A percentile compares a stretch with the other conserved stretches of the same genome.
Conservation (phyloP, 371 early-diverging fungal species). For the Nematocida sp. region DNA sequence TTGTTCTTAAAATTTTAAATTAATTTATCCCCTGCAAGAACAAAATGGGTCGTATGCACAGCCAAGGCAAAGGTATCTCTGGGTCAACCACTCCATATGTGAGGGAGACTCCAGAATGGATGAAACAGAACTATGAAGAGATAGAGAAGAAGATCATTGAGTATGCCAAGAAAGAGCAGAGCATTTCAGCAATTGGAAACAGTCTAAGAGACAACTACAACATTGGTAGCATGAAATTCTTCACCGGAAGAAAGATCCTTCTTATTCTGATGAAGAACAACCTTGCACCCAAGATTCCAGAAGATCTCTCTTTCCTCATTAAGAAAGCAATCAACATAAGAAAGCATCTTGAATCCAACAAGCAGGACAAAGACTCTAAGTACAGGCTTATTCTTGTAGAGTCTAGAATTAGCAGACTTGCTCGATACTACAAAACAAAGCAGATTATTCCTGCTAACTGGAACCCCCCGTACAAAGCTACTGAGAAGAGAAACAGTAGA, state of each 20-base stretch:
- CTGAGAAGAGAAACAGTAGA: slow-evolving; percentile 48
- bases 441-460: slow-evolving; percentile 93
- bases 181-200: slow-evolving; percentile 97
- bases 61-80: slow-evolving; percentile 83
- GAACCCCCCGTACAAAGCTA: slow-evolving; percentile 67
- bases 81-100: slow-evolving; percentile 94
- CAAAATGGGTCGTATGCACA: slow-evolving; percentile 65
- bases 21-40: slow-evolving; percentile 48
- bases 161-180: slow-evolving; percentile 95
- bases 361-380: slow-evolving; percentile 96
- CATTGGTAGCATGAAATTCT: slow-evolving; percentile 83
- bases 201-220: slow-evolving; percentile 92
- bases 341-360: slow-evolving; percentile 95
- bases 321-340: slow-evolving; percentile 97
- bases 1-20: slow-evolving; percentile 9
- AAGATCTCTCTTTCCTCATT: slow-evolving; percentile 95
- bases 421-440: slow-evolving; percentile 96
- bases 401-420: slow-evolving; percentile 94
- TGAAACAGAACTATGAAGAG: slow-evolving; percentile 85
- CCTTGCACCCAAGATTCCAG: slow-evolving; percentile 90
- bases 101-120: slow-evolving; percentile 89
- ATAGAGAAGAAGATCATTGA: slow-evolving; percentile 92
- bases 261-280: slow-evolving; percentile 81
- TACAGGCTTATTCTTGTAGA: slow-evolving; percentile 95
- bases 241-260: slow-evolving; percentile 89